Conservation (phyloP, 768 basidiomycete species). For the Postia placenta region DNA sequence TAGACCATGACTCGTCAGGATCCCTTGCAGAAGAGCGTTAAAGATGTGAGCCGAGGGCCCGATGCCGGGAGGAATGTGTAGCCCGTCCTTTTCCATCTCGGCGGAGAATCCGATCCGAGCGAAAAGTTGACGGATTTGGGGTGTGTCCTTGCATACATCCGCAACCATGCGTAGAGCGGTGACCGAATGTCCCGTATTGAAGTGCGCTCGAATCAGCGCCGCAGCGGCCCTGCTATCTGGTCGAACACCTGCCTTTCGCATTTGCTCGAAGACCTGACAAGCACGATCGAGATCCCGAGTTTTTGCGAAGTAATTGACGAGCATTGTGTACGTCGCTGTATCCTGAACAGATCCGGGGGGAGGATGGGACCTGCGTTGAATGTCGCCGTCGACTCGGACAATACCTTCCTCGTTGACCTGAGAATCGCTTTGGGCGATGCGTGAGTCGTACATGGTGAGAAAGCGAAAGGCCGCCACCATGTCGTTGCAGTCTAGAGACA, state of each 20-base stretch:
- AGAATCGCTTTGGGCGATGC: not conserved
- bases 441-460: slow-evolving; percentile 40
- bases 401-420: slow-evolving; percentile 16
- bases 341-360: slow-evolving; percentile 31
- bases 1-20: slow-evolving; percentile 45
- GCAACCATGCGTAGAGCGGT: slow-evolving; percentile 49
- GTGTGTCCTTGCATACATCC: slow-evolving; percentile 31
- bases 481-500: slow-evolving; percentile 52
- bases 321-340: slow-evolving; percentile 53
- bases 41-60: slow-evolving; percentile 37
- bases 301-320: slow-evolving; percentile 50
- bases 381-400: slow-evolving; percentile 24
- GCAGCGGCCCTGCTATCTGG: slow-evolving; percentile 43
- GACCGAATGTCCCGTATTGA: slow-evolving; percentile 36
- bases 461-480: slow-evolving; percentile 38
- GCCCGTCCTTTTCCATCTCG: not conserved
- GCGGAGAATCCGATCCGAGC: slow-evolving; percentile 14
- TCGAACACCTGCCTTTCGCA: slow-evolving; percentile 35
- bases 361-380: not conserved
- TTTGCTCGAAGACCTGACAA: slow-evolving; percentile 39
- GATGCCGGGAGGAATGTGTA: slow-evolving; percentile 10
- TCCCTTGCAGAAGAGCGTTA: slow-evolving; percentile 53
- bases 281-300: slow-evolving; percentile 40
- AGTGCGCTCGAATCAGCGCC: slow-evolving; percentile 55
- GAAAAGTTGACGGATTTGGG: slow-evolving; percentile 4